A percentile compares a stretch with the other conserved stretches of the same genome.
These are phyloP conservation scores for Suhomyces kilbournensis DNA, from an alignment of 805 yeast species.

Conservation along the genomic window DNA sequence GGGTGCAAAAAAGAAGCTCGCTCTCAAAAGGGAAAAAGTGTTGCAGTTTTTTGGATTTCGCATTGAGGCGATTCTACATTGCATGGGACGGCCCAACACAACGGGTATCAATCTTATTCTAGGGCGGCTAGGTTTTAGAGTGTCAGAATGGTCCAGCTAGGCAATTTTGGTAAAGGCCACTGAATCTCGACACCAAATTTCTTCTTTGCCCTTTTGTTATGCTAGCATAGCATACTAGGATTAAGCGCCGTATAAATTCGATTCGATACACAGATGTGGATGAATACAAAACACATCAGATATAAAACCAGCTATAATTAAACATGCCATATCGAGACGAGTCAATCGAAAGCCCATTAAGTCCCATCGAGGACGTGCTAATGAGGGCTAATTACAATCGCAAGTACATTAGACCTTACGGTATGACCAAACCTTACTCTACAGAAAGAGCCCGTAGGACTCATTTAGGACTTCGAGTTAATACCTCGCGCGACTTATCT, in stretches of 20 bases:
- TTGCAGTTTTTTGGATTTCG: neutral
- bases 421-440: neutral
- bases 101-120: too few relatives aligned
- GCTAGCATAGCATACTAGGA: neutral
- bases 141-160: neutral
- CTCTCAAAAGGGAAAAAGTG: neutral
- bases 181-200: neutral
- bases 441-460: neutral
- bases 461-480: neutral
- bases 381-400: neutral
- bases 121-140: neutral
- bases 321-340: neutral
- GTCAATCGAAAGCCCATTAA: neutral
- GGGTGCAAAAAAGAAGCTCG: slow-evolving; percentile 1
- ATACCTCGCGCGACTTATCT: neutral
- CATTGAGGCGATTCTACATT: neutral
- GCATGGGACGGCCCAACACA: neutral
- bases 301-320: neutral
- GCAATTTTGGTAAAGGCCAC: neutral
- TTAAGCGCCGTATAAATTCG: neutral
- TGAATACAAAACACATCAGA: neutral
- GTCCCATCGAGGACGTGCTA: neutral
- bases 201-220: neutral
- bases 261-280: neutral
- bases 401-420: neutral